Evolutionary conservation across 768 basidiomycete genomes (phyloP).

Genomic region (Suillus brevipes): DNA sequence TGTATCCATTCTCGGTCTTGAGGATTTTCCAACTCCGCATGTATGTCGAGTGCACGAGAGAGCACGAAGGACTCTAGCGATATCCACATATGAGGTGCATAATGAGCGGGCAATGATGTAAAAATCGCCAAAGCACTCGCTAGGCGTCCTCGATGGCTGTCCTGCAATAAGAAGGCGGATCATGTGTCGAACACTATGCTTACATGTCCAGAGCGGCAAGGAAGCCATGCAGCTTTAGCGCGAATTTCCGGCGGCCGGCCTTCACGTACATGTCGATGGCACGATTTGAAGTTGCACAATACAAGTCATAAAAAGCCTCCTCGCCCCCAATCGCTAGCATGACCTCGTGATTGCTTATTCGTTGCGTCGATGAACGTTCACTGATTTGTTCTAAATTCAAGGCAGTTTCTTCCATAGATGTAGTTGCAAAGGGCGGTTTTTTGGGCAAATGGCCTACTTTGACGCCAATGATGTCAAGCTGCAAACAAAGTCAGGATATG

Average conservation of each 20-base stretch:
- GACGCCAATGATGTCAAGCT: constrained; percentile 89
- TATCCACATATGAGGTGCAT: constrained; percentile 79
- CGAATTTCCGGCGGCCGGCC: constrained; percentile 83
- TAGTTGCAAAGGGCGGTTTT: constrained; percentile 69
- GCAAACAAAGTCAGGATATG: constrained; percentile 9
- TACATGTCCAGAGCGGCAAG: constrained; percentile 90
- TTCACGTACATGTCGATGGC: constrained; percentile 84
- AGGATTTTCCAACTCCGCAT: constrained; percentile 53
- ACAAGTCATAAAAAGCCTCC: constrained; percentile 75
- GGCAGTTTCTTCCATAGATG: constrained; percentile 26
- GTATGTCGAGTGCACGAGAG: constrained; percentile 68
- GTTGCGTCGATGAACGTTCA: constrained; percentile 22
- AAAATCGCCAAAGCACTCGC: constrained; percentile 67
- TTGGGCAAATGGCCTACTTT: constrained; percentile 68
- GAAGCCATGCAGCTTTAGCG: constrained; percentile 80
- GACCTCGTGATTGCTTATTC: constrained; percentile 64
- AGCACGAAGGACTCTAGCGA: constrained; percentile 80
- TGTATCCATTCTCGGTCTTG: constrained; percentile 81
- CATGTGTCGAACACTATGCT: constrained; percentile 29
- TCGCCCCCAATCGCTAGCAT: constrained; percentile 53
- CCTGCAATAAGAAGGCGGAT: constrained; percentile 4
- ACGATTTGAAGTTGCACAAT: constrained; percentile 71
- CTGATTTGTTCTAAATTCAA: constrained; percentile 19
- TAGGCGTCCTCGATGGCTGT: constrained; percentile 67
- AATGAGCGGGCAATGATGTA: constrained; percentile 81